These are phyloP conservation scores for Mikania micrantha DNA, from an alignment of 129 eudicot genomes.

Conservation along the genomic window DNA sequence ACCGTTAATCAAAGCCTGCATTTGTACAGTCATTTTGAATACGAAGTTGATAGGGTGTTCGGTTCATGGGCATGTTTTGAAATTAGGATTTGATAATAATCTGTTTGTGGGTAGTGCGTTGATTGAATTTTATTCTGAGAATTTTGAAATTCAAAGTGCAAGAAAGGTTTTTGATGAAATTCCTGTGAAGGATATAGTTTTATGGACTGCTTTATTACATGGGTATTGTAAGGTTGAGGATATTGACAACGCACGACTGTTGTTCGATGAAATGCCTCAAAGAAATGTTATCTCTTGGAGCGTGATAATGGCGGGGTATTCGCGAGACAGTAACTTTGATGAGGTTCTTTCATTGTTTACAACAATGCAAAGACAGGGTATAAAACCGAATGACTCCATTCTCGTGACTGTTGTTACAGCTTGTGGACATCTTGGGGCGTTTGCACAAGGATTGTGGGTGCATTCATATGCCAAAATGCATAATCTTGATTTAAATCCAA, in stretches of 20 bases:
- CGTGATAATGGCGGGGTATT: slow-evolving; percentile 48
- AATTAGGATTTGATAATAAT: slow-evolving; percentile 37
- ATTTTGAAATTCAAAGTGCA: slow-evolving; percentile 34
- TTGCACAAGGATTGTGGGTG: slow-evolving; percentile 61
- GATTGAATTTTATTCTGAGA: slow-evolving; percentile 37
- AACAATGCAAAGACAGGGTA: slow-evolving; percentile 31
- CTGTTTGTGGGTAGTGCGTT: slow-evolving; percentile 43
- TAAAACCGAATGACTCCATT: slow-evolving; percentile 43
- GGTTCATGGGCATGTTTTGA: slow-evolving; percentile 43
- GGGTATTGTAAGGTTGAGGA: slow-evolving; percentile 65
- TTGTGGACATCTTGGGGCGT: slow-evolving; percentile 59
- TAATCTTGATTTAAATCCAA: slow-evolving; percentile 28
- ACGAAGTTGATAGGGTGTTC: slow-evolving; percentile 12
- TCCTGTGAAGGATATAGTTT: slow-evolving; percentile 43
- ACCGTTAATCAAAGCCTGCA: slow-evolving; percentile 50
- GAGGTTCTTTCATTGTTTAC: slow-evolving; percentile 35
- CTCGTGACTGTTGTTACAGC: slow-evolving; percentile 52
- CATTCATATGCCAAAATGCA: slow-evolving; percentile 41
- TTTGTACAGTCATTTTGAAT: neutral
- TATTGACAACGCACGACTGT: slow-evolving; percentile 32
- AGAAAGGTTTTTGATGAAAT: slow-evolving; percentile 48
- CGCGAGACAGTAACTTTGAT: slow-evolving; percentile 29
- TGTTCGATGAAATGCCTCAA: slow-evolving; percentile 58
- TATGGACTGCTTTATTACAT: slow-evolving; percentile 54
- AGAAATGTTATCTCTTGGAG: slow-evolving; percentile 63